Conservation (phyloP, 2,329 filamentous ascomycete species). For the Xylariaceae sp. region DNA sequence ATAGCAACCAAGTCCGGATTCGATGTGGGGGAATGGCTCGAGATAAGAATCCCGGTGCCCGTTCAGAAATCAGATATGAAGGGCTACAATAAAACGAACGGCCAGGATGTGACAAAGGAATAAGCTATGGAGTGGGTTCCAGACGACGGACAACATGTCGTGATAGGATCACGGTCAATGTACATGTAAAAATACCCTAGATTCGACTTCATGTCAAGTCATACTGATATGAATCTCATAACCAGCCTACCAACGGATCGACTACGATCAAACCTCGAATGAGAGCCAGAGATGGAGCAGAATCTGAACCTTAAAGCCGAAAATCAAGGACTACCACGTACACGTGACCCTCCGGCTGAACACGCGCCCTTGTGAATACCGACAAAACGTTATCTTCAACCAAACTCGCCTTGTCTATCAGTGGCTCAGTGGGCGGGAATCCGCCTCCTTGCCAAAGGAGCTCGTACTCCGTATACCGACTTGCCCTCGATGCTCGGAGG, state of each 20-base stretch:
- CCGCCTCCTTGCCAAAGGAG: conserved; percentile 34
- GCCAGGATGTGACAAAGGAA: conserved; percentile 16
- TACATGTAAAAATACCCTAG: conserved; percentile 16
- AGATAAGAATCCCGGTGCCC: conserved; percentile 2
- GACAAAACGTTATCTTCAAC: conserved; percentile 34
- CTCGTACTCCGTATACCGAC: conserved; percentile 31
- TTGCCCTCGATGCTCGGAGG: conserved; percentile 28
- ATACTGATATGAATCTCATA: conserved; percentile 4
- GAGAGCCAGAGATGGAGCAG: neutral
- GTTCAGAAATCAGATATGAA: neutral
- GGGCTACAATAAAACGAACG: conserved; percentile 12
- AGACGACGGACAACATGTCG: conserved; percentile 1
- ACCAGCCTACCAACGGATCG: conserved; percentile 1
- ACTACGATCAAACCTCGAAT: neutral
- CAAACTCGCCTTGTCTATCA: conserved; percentile 36
- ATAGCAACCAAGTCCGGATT: conserved; percentile 18
- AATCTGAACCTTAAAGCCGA: conserved; percentile 18
- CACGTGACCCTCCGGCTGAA: conserved; percentile 11
- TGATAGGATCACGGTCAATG: conserved; percentile 14
- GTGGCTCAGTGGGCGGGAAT: conserved; percentile 35
- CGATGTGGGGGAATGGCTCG: conserved; percentile 20
- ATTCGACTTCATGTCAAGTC: conserved; percentile 1
- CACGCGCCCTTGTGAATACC: conserved; percentile 29
- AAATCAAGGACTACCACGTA: conserved; percentile 37
- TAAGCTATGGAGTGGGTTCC: conserved; percentile 2